A percentile compares a stretch with the other conserved stretches of the same genome.
These are phyloP conservation scores for Sphagnurus paluster DNA, from an alignment of 1,284 basidiomycete species.

Conservation along the genomic window DNA sequence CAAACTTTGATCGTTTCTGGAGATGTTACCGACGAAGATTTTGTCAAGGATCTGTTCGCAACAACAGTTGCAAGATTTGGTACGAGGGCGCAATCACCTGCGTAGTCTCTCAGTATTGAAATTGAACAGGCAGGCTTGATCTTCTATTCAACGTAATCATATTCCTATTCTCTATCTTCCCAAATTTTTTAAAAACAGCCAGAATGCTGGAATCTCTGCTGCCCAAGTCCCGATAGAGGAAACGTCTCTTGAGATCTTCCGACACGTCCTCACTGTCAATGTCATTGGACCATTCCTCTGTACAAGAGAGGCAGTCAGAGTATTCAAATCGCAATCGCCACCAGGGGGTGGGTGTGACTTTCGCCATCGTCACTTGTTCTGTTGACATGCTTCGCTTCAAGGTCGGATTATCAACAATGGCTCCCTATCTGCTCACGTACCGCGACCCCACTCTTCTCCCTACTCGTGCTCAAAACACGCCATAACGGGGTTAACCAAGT, in stretches of 20 bases:
- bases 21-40: constrained; percentile 62
- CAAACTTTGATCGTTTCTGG: constrained; percentile 51
- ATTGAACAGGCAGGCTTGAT: constrained; percentile 62
- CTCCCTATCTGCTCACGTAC: constrained; percentile 73
- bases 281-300: constrained; percentile 74
- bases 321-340: constrained; percentile 75
- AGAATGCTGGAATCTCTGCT: constrained; percentile 69
- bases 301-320: constrained; percentile 70
- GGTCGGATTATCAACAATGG: constrained; percentile 85
- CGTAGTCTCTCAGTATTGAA: not conserved
- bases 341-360: constrained; percentile 54
- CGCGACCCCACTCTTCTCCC: constrained; percentile 64
- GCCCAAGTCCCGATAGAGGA: constrained; percentile 61
- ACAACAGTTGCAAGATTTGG: constrained; percentile 59
- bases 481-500: constrained; percentile 73
- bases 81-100: constrained; percentile 22
- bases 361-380: not conserved
- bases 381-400: constrained; percentile 19
- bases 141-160: constrained; percentile 74
- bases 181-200: too few species aligned
- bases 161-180: not conserved
- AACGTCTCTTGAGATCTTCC: constrained; percentile 60
- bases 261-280: constrained; percentile 68
- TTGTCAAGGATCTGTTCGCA: constrained; percentile 62
- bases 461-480: constrained; percentile 84